These are phyloP conservation scores for Pholiota conissans DNA, from an alignment of 768 basidiomycete genomes.

Conservation along the genomic window DNA sequence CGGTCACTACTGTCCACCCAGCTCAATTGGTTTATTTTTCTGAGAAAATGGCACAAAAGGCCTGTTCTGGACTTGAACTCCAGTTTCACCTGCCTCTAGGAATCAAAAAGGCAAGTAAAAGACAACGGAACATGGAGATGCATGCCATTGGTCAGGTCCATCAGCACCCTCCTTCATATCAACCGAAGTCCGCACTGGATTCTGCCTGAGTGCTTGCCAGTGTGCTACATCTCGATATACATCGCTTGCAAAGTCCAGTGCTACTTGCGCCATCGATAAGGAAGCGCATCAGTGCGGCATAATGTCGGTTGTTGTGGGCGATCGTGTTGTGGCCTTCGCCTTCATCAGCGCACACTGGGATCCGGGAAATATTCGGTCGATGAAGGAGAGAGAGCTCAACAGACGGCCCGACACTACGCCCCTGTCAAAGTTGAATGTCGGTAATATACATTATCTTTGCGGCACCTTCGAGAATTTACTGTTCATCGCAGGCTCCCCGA, in stretches of 20 bases:
- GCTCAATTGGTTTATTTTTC: neutral
- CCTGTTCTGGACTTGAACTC: neutral
- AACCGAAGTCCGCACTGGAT: neutral
- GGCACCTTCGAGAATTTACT: neutral
- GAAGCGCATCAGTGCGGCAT: neutral
- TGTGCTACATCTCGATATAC: neutral
- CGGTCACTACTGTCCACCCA: neutral
- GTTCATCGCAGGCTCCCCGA: too few relatives aligned
- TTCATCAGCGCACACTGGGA: neutral
- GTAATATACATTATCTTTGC: neutral
- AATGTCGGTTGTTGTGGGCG: neutral
- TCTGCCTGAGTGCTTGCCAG: neutral
- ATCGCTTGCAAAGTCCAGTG: neutral
- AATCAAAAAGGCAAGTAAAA: neutral
- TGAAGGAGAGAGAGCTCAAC: neutral
- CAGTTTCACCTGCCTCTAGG: neutral
- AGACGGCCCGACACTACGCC: neutral
- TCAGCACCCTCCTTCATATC: neutral
- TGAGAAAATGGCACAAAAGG: neutral
- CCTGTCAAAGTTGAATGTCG: neutral
- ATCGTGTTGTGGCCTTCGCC: neutral
- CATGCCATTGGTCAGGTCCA: neutral
- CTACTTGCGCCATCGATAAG: neutral
- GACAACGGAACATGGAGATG: neutral
- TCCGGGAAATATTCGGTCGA: neutral